Base-by-base conservation (phyloP, 495 filamentous ascomycete genomes). In the Penicillium ochrochloron region DNA sequence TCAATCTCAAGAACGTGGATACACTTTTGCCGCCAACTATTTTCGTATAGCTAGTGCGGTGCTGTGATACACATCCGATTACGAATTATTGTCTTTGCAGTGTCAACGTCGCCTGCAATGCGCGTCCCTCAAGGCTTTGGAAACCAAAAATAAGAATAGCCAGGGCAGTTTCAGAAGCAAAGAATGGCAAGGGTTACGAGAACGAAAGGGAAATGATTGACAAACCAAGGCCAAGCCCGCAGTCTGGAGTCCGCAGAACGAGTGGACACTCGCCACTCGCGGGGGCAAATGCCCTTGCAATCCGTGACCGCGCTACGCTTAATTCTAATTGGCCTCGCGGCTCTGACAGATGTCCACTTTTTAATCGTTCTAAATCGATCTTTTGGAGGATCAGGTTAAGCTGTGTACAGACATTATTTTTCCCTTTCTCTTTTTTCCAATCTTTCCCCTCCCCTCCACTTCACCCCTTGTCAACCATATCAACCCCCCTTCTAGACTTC, bases 401-500 rank as follows among this genome's bases (percentile, higher is more conserved):
- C 37, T 27, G 25, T 27, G 10, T 37, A 12, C 54, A 56, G 10
- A 48, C 44, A 48, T 48, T 48, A 23, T 48, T 67, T 70, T 64
- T 63, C 60, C 52, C 17, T 53, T 59, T 51, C 51, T 55, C 61
- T 57, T 41, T 63, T 58, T 52, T 4, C 25, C 25, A 27, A 27
- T 54, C 31, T 62, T 54, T 60, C 41, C 21, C 44, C 60, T 60
- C 57, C 44, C 59, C 60, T 57, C 62, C 62, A 67, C 69, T 63
- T 64, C 66, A 64, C 21, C 57, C 41, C 17, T 60, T 37, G 31
- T 48, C 29, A 27, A 25, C 59, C 60, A 67, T 69, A 64, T 66
- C 61, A 63, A 44, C 23, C 57, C 55, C 67, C 73, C 68, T 70
- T 76, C 72, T 69, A 69, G 71, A 73, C 69, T 75, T 71, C 62